Evolutionary conservation across 208 protist genomes (phyloP).

Genomic region (Leishmania lainsoni): DNA sequence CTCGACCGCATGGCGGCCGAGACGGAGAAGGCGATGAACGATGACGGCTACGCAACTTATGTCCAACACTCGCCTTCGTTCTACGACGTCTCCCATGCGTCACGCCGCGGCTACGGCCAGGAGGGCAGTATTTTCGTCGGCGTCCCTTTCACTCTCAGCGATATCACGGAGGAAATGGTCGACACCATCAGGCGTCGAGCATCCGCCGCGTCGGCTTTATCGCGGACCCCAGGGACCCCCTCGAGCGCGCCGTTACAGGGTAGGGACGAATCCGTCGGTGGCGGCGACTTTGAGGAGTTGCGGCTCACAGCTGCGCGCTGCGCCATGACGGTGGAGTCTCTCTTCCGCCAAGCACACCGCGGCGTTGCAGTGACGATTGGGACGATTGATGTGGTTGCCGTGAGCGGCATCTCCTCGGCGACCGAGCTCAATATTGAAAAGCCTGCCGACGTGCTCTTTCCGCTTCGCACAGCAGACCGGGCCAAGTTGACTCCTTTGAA

Average conservation of each 20-base stretch:
- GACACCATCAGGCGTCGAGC: conserved; percentile 4
- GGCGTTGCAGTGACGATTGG: conserved; percentile 32
- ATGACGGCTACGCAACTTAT: conserved; percentile 36
- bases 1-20: conserved; percentile 31
- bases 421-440: neutral
- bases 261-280: neutral
- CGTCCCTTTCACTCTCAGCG: conserved; percentile 23
- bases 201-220: neutral
- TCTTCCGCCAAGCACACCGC: conserved; percentile 39
- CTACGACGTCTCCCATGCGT: conserved; percentile 34
- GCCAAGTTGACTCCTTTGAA: neutral
- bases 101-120: conserved; percentile 42
- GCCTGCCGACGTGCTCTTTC: conserved; percentile 8
- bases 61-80: conserved; percentile 33
- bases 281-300: conserved; percentile 23
- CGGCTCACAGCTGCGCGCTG: conserved; percentile 25
- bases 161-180: conserved; percentile 21
- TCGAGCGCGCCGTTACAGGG: neutral
- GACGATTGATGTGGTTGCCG: conserved; percentile 28
- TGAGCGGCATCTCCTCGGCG: neutral
- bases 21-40: conserved; percentile 39
- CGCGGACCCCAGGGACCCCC: neutral
- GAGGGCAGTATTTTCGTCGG: conserved; percentile 50
- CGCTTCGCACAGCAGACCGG: conserved; percentile 19
- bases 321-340: conserved; percentile 30